Evolutionary conservation across 139 green algal species (phyloP).

Genomic region (Nannochloris sp.): DNA sequence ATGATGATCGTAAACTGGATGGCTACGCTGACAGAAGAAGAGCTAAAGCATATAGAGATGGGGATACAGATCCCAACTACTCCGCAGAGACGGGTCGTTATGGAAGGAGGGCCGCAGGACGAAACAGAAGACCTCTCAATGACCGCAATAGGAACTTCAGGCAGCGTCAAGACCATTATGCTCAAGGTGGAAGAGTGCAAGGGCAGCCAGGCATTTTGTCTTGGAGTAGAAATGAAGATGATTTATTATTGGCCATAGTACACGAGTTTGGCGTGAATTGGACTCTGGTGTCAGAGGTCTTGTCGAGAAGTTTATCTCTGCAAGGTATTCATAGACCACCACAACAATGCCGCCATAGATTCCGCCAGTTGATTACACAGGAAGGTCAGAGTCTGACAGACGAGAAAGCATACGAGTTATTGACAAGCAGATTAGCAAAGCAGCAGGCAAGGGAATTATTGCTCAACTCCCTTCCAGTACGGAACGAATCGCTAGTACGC

Average conservation of each 20-base stretch:
- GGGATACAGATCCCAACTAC: not conserved
- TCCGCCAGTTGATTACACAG: constrained; percentile 10
- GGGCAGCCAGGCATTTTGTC: constrained; percentile 6
- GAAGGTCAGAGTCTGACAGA: constrained; percentile 15
- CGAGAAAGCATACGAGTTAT: constrained; percentile 19
- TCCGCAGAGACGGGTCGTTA: not conserved
- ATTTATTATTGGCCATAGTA: constrained; percentile 52
- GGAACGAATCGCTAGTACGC: constrained; percentile 21
- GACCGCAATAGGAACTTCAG: not conserved
- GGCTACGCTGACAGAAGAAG: constrained; percentile 1
- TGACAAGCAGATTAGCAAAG: constrained; percentile 19
- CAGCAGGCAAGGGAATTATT: constrained; percentile 34
- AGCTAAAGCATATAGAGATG: not conserved
- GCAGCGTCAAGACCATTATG: constrained; percentile 2
- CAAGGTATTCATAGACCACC: constrained; percentile 42
- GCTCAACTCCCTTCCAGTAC: constrained; percentile 26
- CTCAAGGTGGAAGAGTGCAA: not conserved
- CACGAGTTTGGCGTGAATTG: constrained; percentile 70
- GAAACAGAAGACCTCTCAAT: not conserved
- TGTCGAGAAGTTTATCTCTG: constrained; percentile 32
- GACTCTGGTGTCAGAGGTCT: constrained; percentile 52
- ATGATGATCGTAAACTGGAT: not conserved
- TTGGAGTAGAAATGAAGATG: constrained; percentile 41
- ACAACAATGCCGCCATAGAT: constrained; percentile 39
- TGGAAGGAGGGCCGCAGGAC: not conserved